Evolutionary conservation across 768 basidiomycete genomes (phyloP).

Genomic region (Auriscalpium microsporum): DNA sequence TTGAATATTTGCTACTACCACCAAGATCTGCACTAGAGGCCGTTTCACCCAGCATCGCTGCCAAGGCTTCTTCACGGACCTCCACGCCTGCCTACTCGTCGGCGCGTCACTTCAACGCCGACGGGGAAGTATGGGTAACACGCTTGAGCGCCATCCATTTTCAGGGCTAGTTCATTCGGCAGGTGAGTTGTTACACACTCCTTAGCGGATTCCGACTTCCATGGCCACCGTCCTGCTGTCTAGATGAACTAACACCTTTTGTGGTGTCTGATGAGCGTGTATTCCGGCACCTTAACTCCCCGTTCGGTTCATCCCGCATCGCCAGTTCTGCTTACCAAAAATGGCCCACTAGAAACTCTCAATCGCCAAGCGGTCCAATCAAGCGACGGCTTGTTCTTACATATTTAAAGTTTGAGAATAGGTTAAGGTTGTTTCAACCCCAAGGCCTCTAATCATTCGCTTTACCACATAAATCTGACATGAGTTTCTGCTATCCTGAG

Average conservation of each 20-base stretch:
- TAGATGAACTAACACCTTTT: conserved; percentile 81
- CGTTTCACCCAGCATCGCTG: conserved; percentile 63
- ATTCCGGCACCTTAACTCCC: conserved; percentile 77
- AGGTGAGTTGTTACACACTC: conserved; percentile 72
- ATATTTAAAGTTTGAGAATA: too few species aligned
- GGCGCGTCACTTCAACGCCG: conserved; percentile 60
- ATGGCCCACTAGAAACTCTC: too few species aligned
- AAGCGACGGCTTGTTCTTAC: too few species aligned
- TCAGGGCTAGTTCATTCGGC: too few species aligned
- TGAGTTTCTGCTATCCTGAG: conserved; percentile 62
- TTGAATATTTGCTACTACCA: conserved; percentile 87
- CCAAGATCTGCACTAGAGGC: conserved; percentile 26
- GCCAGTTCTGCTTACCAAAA: conserved; percentile 69
- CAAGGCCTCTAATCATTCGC: conserved; percentile 25
- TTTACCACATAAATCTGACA: conserved; percentile 56
- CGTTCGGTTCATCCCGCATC: conserved; percentile 65
- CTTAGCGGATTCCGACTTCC: conserved; percentile 49
- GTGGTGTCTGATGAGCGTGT: conserved; percentile 79
- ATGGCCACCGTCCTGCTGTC: conserved; percentile 85
- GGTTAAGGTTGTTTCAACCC: too few species aligned
- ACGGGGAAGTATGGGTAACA: conserved; percentile 48
- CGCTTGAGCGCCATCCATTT: conserved; percentile 49
- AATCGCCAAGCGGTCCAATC: too few species aligned
- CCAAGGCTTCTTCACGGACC: conserved; percentile 71
- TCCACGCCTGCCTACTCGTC: conserved; percentile 74